Conservation (phyloP, 2,329 filamentous ascomycete genomes). For the Simplicillium sp. region DNA sequence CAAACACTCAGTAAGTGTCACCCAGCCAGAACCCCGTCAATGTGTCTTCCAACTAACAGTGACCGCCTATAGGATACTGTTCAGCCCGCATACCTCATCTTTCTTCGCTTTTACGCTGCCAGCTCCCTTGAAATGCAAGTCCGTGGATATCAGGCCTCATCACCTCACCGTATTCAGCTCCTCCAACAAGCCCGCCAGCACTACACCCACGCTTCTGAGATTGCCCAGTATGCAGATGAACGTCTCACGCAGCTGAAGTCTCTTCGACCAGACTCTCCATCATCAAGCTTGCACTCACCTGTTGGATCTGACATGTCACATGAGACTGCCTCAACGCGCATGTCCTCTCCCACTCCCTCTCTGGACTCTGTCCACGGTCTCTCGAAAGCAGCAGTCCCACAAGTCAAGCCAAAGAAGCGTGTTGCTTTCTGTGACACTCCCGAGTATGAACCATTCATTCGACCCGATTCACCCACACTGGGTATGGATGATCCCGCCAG, state of each 20-base stretch:
- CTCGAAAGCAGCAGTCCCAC: neutral
- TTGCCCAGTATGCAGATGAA: slow-evolving; percentile 31
- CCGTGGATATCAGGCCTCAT: slow-evolving; percentile 33
- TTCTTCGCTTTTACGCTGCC: slow-evolving; percentile 53
- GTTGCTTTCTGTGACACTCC: slow-evolving; percentile 26
- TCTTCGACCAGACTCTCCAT: slow-evolving; percentile 26
- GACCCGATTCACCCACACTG: slow-evolving; percentile 51
- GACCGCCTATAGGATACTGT: slow-evolving; percentile 21
- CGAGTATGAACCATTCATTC: slow-evolving; percentile 35
- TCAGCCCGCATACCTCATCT: slow-evolving; percentile 46
- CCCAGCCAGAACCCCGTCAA: neutral
- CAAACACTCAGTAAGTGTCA: slow-evolving; percentile 30
- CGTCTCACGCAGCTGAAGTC: slow-evolving; percentile 32
- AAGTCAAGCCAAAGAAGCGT: slow-evolving; percentile 25
- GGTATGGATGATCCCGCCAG: slow-evolving; percentile 36
- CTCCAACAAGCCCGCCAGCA: slow-evolving; percentile 42
- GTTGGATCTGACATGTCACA: slow-evolving; percentile 35
- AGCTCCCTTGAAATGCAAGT: slow-evolving; percentile 49
- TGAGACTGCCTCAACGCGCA: slow-evolving; percentile 30
- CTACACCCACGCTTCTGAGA: slow-evolving; percentile 36
- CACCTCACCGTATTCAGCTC: slow-evolving; percentile 35
- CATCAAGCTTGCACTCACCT: slow-evolving; percentile 34
- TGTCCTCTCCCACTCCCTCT: slow-evolving; percentile 38
- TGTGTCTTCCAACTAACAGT: neutral
- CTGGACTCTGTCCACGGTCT: slow-evolving; percentile 23